Evolutionary conservation across 2,329 filamentous ascomycete genomes (phyloP).

Genomic region (Fonsecaea monophora): DNA sequence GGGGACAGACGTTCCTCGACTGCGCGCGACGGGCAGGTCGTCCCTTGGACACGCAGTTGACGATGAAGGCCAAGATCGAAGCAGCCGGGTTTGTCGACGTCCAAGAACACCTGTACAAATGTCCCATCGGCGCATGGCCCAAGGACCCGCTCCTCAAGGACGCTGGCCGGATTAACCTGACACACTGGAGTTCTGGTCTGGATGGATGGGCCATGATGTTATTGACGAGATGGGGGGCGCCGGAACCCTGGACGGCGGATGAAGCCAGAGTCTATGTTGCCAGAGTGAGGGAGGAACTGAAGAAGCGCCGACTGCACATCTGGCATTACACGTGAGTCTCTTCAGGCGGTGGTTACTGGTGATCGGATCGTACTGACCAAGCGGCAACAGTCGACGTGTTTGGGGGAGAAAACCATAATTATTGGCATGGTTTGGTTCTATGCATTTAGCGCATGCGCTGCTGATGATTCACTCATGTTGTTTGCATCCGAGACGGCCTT

Average conservation of each 20-base stretch:
- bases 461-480: background rate
- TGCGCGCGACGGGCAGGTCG: constrained; percentile 40
- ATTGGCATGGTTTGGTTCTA: background rate
- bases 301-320: constrained; percentile 34
- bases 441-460: background rate
- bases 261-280: constrained; percentile 40
- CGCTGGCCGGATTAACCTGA: constrained; percentile 48
- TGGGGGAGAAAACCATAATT: constrained; percentile 24
- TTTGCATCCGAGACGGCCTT: no score
- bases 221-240: constrained; percentile 41
- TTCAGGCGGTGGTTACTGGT: background rate
- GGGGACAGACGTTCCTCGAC: constrained; percentile 39
- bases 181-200: constrained; percentile 42
- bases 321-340: constrained; percentile 33
- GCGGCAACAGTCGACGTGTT: constrained; percentile 21
- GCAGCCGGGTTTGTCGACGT: constrained; percentile 46
- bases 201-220: constrained; percentile 44
- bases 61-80: constrained; percentile 41
- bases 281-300: constrained; percentile 37
- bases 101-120: constrained; percentile 58
- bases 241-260: constrained; percentile 38
- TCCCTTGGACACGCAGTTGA: constrained; percentile 37
- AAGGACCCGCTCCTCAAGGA: constrained; percentile 55
- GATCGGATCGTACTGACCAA: constrained; percentile 5
- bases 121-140: constrained; percentile 61